A percentile compares a stretch with the other conserved stretches of the same genome.
phyloP scores from a whole-genome alignment of 2,329 filamentous ascomycete species.

The Coleophoma crateriformis region DNA sequence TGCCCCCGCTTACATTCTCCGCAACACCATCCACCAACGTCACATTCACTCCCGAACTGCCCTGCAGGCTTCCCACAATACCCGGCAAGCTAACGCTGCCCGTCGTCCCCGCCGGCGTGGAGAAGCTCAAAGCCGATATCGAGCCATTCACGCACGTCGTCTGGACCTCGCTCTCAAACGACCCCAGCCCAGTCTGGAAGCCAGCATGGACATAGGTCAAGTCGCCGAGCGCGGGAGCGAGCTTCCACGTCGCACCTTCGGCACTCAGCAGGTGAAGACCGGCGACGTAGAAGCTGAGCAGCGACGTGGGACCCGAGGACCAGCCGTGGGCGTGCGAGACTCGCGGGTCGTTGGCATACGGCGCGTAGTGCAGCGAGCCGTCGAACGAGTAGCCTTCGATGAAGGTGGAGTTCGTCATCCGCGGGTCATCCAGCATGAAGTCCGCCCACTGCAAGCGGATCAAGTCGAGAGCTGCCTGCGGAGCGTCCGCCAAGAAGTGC shows the following conservation, averaged over 20 bases:
- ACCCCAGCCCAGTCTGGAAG: constrained; percentile 14
- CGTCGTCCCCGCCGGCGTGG: not conserved
- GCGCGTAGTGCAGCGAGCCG: constrained; percentile 28
- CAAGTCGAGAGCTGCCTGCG: constrained; percentile 45
- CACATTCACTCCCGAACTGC: not conserved
- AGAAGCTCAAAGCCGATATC: not conserved
- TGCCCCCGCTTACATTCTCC: not conserved
- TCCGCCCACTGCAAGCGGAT: constrained; percentile 48
- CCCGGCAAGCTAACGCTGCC: not conserved
- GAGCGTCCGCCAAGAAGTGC: constrained; percentile 35
- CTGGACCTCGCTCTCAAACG: constrained; percentile 7
- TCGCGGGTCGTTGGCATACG: constrained; percentile 26
- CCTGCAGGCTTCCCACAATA: not conserved
- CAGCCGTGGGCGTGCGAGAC: constrained; percentile 30
- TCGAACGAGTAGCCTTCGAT: constrained; percentile 29
- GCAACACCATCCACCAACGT: constrained; percentile 1
- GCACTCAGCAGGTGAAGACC: constrained; percentile 18
- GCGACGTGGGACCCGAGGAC: constrained; percentile 25
- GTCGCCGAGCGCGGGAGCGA: constrained; percentile 18
- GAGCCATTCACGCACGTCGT: constrained; percentile 1
- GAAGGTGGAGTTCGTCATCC: constrained; percentile 32
- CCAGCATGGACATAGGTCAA: constrained; percentile 14
- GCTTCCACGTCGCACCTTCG: constrained; percentile 21
- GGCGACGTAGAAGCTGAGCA: constrained; percentile 21
- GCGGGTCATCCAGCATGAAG: constrained; percentile 43